Percentiles rank a stretch among this genome's conserved stretches.
phyloP scores from a whole-genome alignment of 2,329 filamentous ascomycete species.

The Pseudogymnoascus sp. region DNA sequence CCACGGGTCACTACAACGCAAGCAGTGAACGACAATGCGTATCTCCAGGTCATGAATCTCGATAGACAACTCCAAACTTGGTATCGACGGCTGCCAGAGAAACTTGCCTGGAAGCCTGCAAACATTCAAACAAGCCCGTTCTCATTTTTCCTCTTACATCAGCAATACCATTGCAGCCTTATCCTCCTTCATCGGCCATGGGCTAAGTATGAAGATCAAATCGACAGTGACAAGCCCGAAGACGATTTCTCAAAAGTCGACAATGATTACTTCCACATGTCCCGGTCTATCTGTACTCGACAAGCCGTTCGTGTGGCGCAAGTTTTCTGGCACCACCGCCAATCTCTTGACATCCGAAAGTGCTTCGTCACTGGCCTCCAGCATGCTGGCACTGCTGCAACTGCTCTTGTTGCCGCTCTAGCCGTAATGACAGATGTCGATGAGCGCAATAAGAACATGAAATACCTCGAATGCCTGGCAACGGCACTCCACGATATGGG shows the following conservation, averaged over 20 bases:
- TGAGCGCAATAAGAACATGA: slow-evolving; percentile 34
- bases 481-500: slow-evolving; percentile 45
- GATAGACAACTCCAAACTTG: slow-evolving; percentile 47
- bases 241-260: slow-evolving; percentile 25
- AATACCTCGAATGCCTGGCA: slow-evolving; percentile 45
- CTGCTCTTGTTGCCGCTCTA: slow-evolving; percentile 43
- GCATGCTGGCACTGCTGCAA: slow-evolving; percentile 46
- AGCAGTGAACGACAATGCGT: slow-evolving; percentile 35
- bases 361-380: slow-evolving; percentile 44
- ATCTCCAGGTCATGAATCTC: slow-evolving; percentile 41
- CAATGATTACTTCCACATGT: slow-evolving; percentile 37
- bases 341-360: slow-evolving; percentile 42
- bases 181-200: slow-evolving; percentile 46
- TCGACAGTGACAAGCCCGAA: slow-evolving; percentile 18
- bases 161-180: slow-evolving; percentile 46
- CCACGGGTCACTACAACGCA: slow-evolving; percentile 24
- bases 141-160: slow-evolving; percentile 46
- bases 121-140: slow-evolving; percentile 42
- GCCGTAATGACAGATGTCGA: slow-evolving; percentile 30
- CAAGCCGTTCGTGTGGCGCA: slow-evolving; percentile 44
- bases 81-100: slow-evolving; percentile 43
- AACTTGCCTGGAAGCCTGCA: slow-evolving; percentile 40
- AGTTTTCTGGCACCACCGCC: slow-evolving; percentile 47
- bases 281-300: slow-evolving; percentile 45
- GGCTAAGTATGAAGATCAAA: slow-evolving; percentile 38